phyloP scores from a whole-genome alignment of 495 filamentous ascomycete genomes.

The Aspergillus campestris region DNA sequence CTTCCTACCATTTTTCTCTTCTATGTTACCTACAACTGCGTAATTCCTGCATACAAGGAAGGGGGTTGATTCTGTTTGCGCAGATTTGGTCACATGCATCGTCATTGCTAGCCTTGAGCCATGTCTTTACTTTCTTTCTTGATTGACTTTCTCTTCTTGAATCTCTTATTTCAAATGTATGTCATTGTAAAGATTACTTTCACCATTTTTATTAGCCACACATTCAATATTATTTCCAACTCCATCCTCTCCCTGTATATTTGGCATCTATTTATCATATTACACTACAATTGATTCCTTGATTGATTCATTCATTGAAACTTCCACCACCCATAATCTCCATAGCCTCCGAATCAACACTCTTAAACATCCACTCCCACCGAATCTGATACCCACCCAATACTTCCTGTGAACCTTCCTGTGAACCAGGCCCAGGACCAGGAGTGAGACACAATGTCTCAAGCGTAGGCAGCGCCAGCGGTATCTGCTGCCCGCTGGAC shows the following conservation, averaged over 20 bases:
- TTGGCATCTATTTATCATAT: too few relatives aligned
- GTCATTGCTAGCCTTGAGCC: constrained; percentile 4
- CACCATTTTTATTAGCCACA: too few relatives aligned
- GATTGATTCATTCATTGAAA: too few relatives aligned
- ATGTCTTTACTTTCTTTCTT: too few relatives aligned
- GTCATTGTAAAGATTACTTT: constrained; percentile 20
- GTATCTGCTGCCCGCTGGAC: constrained; percentile 3
- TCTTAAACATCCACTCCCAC: constrained; percentile 42
- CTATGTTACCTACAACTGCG: neutral
- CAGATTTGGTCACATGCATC: neutral
- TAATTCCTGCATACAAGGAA: too few relatives aligned
- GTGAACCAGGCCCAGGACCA: constrained; percentile 9
- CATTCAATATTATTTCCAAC: too few relatives aligned
- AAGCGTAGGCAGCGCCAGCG: constrained; percentile 27
- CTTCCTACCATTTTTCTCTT: constrained; percentile 3
- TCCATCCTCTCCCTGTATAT: too few relatives aligned
- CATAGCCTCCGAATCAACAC: constrained; percentile 28
- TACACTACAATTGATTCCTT: too few relatives aligned
- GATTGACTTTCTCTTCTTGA: too few relatives aligned
- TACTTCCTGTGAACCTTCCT: too few relatives aligned
- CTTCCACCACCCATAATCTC: constrained; percentile 29
- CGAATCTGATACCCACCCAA: constrained; percentile 3
- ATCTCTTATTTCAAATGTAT: constrained; percentile 2
- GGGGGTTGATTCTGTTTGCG: too few relatives aligned
- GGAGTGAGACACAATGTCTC: constrained; percentile 6